A percentile compares a stretch with the other conserved stretches of the same genome.
phyloP scores from a whole-genome alignment of 306 rosid species.

The Sicyos edulis region DNA sequence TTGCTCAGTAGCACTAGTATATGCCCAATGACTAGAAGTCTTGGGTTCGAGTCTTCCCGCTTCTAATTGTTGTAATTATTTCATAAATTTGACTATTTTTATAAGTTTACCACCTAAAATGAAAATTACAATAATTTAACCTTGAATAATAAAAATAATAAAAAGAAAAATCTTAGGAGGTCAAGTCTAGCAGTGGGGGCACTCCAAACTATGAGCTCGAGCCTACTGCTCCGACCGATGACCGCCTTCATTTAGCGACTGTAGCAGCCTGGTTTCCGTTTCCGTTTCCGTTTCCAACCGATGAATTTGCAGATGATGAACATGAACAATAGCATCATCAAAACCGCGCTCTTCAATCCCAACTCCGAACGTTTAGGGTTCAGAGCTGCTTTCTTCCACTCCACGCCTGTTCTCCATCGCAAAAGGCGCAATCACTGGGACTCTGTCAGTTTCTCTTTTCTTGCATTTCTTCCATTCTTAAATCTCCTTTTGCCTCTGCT shows the following conservation, averaged over 20 bases:
- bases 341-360: slow-evolving; percentile 39
- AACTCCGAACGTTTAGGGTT: slow-evolving; percentile 28
- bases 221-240: neutral
- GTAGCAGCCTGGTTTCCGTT: neutral
- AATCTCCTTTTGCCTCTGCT: neutral
- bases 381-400: slow-evolving; percentile 60
- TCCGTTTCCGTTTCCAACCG: neutral
- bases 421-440: slow-evolving; percentile 51
- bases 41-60: no score
- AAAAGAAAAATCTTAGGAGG: no score
- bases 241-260: neutral
- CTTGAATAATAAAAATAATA: no score
- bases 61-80: no score
- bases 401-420: slow-evolving; percentile 61
- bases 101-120: no score
- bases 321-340: slow-evolving; percentile 34
- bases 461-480: neutral
- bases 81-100: no score
- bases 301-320: slow-evolving; percentile 5
- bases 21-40: no score
- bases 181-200: no score
- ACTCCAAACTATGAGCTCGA: no score
- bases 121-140: no score
- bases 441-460: slow-evolving; percentile 37
- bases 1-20: no score